Evolutionary conservation across 2,329 filamentous ascomycete genomes (phyloP), one percentile per base, ranked within the genome.

Genomic region (Calonectria pauciramosa): DNA sequence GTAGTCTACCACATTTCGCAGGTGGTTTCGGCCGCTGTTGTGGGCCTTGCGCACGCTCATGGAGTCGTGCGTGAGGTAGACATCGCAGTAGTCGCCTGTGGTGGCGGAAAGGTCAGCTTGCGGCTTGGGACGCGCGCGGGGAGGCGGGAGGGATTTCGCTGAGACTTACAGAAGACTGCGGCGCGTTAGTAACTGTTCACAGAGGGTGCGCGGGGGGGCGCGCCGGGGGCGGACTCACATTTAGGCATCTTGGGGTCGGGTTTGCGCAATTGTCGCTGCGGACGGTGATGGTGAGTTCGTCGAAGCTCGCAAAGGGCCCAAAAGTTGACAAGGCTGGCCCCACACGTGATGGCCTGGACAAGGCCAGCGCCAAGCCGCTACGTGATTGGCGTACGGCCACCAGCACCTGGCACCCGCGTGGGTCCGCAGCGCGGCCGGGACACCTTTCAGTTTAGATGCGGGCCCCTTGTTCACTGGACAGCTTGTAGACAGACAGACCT

Each of bases 21-120:
- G 88, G 84, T 99, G 97, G 88, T 99, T 99, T 82, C 96, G 93
- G 76, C 97, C 97, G 84, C 93, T 94, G 89, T 99, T 99, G 87
- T 99, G 97, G 65, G 97, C 97, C 89, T 99, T 99, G 82, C 97
- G 96, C 87, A 99, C 97, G 87, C 96, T 98, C 96, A 99, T 99
- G 59, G 96, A 98, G 90, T 99, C 97, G 91, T 99, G 97, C 80
- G 97, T 99, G 82, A 99, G 94, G 91, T 99, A 99, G 86, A 99
- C 97, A 94, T 99, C 97, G 91, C 97, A 99, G 88, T 99, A 99
- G 86, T 99, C 97, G 90, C 96, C 86, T 87, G 51, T 4, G 68
- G 28, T 28, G 23, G 30, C 28, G 87, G 90, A 68, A 68, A 72
- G 76, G 75, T 82, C 68, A 82, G 79, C 74, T 34, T 38, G 77